A percentile compares a stretch with the other conserved stretches of the same genome.
Conservation (phyloP, 228 moss, liverwort and hornwort species). For the Sphagnum fallax region DNA sequence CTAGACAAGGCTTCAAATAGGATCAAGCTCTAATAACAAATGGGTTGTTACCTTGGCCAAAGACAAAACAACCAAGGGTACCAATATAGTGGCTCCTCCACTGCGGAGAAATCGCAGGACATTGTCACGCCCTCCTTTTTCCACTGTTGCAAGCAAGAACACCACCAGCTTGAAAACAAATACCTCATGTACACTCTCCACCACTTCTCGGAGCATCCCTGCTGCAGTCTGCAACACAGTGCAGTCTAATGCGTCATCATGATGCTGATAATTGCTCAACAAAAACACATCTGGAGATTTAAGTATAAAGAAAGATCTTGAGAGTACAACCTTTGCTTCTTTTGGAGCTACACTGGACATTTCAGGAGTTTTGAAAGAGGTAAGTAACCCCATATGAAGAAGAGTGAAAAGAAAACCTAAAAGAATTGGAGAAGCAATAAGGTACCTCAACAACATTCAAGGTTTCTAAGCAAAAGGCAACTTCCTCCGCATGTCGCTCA, state of each 20-base stretch:
- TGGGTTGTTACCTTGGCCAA: constrained; percentile 61
- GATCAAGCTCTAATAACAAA: too few relatives aligned
- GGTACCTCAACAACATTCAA: constrained; percentile 90
- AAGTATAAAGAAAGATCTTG: too few relatives aligned
- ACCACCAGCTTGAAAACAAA: constrained; percentile 95
- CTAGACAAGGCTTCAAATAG: not conserved
- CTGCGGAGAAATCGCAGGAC: constrained; percentile 90
- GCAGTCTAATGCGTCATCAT: not conserved
- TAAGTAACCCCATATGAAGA: not conserved
- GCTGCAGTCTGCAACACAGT: constrained; percentile 75
- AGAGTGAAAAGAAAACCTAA: not conserved
- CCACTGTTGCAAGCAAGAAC: constrained; percentile 75
- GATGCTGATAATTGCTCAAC: too few relatives aligned
- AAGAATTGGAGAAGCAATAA: too few relatives aligned
- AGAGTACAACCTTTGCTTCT: too few relatives aligned
- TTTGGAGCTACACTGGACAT: not conserved
- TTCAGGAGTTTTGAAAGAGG: not conserved
- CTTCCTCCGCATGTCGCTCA: constrained; percentile 85
- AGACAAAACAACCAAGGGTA: constrained; percentile 78
- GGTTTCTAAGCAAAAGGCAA: constrained; percentile 74
- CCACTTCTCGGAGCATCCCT: constrained; percentile 93
- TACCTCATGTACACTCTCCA: constrained; percentile 90
- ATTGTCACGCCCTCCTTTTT: constrained; percentile 93
- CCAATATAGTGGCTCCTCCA: constrained; percentile 85
- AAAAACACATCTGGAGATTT: too few relatives aligned